A percentile compares a stretch with the other conserved stretches of the same genome.
phyloP scores from a whole-genome alignment of 2,329 filamentous ascomycete genomes.

The Diaporthe nobilis region DNA sequence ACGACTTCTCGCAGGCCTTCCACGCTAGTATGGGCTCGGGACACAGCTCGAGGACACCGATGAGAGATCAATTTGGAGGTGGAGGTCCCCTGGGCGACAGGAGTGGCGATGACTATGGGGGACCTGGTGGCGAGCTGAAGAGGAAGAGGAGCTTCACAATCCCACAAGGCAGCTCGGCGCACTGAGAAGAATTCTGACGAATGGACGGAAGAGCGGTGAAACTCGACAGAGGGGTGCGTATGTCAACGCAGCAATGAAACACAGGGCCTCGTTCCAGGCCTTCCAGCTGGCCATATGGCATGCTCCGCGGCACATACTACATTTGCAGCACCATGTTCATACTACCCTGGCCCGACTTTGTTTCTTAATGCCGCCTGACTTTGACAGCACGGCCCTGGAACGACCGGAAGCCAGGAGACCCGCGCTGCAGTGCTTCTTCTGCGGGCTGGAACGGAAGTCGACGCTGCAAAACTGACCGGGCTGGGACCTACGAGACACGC shows the following conservation, averaged over 20 bases:
- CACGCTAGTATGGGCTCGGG: conserved; percentile 57
- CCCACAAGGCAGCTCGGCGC: conserved; percentile 40
- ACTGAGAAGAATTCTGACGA: conserved; percentile 9
- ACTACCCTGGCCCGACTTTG: neutral
- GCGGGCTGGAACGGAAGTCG: conserved; percentile 13
- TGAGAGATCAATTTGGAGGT: conserved; percentile 60
- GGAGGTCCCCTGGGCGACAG: conserved; percentile 47
- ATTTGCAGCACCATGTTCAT: neutral
- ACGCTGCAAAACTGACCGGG: neutral
- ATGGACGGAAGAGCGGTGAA: conserved; percentile 9
- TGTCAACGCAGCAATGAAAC: conserved; percentile 2
- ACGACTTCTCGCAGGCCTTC: conserved; percentile 66
- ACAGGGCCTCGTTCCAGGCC: conserved; percentile 4
- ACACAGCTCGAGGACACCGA: conserved; percentile 56
- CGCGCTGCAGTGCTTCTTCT: conserved; percentile 38
- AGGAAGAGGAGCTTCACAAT: conserved; percentile 57
- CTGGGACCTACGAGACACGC: conserved; percentile 32
- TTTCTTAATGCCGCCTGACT: neutral
- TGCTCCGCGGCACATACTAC: neutral
- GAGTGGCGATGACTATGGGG: conserved; percentile 49
- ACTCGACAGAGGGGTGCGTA: neutral
- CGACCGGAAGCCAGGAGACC: neutral
- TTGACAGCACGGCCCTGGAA: conserved; percentile 5
- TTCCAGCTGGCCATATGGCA: neutral
- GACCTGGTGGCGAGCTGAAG: conserved; percentile 49